Percentiles rank a stretch among this genome's conserved stretches.
Conservation (phyloP, 768 basidiomycete genomes). For the Lactarius trivialis region DNA sequence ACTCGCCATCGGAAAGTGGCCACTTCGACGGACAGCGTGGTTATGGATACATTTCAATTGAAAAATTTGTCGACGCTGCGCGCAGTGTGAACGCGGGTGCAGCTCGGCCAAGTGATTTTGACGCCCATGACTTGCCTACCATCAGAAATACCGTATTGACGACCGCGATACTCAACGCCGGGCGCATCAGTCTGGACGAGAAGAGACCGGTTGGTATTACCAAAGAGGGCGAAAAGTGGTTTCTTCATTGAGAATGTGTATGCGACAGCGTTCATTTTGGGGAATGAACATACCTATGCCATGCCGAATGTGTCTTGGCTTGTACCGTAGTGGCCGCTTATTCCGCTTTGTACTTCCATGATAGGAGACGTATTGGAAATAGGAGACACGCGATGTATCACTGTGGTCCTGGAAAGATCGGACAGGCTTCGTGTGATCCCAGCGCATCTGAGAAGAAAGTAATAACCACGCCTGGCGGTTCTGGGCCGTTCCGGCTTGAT, state of each 20-base stretch:
- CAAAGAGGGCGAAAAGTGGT: slow-evolving; percentile 57
- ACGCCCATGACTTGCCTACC: slow-evolving; percentile 76
- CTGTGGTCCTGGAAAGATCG: background rate
- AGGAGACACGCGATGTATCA: background rate
- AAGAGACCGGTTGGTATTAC: slow-evolving; percentile 76
- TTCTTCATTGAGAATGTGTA: slow-evolving; percentile 48
- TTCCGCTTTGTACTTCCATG: slow-evolving; percentile 9
- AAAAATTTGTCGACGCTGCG: slow-evolving; percentile 85
- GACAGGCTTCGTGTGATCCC: background rate
- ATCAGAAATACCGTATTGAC: slow-evolving; percentile 84
- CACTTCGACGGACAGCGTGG: slow-evolving; percentile 93
- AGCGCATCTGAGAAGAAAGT: no score
- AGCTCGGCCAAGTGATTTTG: slow-evolving; percentile 64
- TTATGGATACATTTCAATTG: slow-evolving; percentile 87
- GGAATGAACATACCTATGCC: slow-evolving; percentile 4
- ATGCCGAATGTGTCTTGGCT: background rate
- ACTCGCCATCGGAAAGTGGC: slow-evolving; percentile 84
- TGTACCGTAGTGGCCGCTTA: background rate
- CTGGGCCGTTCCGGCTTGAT: background rate
- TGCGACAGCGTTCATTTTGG: slow-evolving; percentile 5
- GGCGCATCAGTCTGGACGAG: slow-evolving; percentile 85
- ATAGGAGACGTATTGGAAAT: slow-evolving; percentile 6
- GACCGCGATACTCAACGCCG: slow-evolving; percentile 86
- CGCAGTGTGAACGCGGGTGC: slow-evolving; percentile 68
- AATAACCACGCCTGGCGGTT: background rate